Conservation (phyloP, 2,329 filamentous ascomycete species). For the Ascochyta rabiei region DNA sequence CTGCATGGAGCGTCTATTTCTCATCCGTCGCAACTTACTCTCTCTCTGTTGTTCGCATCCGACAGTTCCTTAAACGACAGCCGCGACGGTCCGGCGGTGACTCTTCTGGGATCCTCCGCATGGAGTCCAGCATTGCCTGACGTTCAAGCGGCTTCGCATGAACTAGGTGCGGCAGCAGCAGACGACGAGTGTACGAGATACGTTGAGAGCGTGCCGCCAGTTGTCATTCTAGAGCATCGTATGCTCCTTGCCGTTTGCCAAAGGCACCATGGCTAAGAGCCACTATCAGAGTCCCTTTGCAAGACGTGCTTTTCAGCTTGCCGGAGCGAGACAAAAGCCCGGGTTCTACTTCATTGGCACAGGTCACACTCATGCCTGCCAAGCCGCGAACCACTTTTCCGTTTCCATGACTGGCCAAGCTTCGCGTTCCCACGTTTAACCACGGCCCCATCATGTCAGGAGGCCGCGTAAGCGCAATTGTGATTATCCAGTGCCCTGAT, state of each 20-base stretch:
- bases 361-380: constrained; percentile 42
- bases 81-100: constrained; percentile 9
- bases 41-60: background rate
- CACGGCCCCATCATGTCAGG: constrained; percentile 26
- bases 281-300: constrained; percentile 18
- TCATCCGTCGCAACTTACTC: background rate
- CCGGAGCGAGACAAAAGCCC: constrained; percentile 41
- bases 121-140: constrained; percentile 5
- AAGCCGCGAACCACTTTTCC: constrained; percentile 39
- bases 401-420: constrained; percentile 41
- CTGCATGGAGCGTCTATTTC: background rate
- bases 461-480: constrained; percentile 43
- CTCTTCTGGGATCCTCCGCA: constrained; percentile 3
- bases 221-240: constrained; percentile 10
- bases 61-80: background rate
- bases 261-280: constrained; percentile 27
- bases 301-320: constrained; percentile 37
- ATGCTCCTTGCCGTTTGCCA: constrained; percentile 23
- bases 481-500: constrained; percentile 16
- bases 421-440: constrained; percentile 23
- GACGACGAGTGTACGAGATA: background rate
- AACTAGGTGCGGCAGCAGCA: constrained; percentile 7
- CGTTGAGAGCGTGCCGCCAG: constrained; percentile 9
- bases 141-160: constrained; percentile 12
- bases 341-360: constrained; percentile 37